Evolutionary conservation across 495 filamentous ascomycete genomes (phyloP), one percentile per base, ranked within the genome.

Genomic region (Parachaetomium inaequale): DNA sequence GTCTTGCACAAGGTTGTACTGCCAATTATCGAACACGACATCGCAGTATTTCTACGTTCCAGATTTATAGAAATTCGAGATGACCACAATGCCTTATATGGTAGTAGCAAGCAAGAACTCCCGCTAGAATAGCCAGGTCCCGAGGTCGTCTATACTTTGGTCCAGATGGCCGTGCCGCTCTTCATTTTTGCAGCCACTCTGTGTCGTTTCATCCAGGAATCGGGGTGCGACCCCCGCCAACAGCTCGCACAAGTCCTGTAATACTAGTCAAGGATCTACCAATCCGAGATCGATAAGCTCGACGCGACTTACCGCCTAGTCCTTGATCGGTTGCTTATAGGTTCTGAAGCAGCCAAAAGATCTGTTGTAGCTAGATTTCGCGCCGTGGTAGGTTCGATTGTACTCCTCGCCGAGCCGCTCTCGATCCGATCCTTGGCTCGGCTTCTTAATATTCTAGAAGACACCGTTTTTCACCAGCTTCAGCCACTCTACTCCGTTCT

Each of bases 101-200:
- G 50, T 26, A 28, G 38, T 6, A 4, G 36, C 36, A n/a, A 55
- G 15, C n/a, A 14, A 14, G 43, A 54, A 47, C 57, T 75, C 19
- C 32, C 59, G 28, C 42, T 36, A 26, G 58, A 58, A 59, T 85
- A 79, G 82, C 82, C 81, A 1, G 71, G 74, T 2, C 34, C 69
- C 29, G 12, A 66, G 17, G 43, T 19, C 10, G 68, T 79, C 47
- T 5, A 66, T 25, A 38, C 25, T 19, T 67, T 84, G 1, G 72
- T 71, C 8, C 34, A 73, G 26, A 72, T 68, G 55, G 71, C 79
- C 19, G 67, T 67, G 42, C 74, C 75, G 26, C 58, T 80, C 2
- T 80, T 81, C 64, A 80, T 81, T 43, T 79, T 69, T 61, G 74
- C 76, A 14, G 69, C 75, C 14, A 80, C 76, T 14, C 69, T 69